Percentiles rank a stretch among this genome's conserved stretches.
These are phyloP conservation scores for Suillus occidentalis DNA, from an alignment of 768 basidiomycete genomes.

Conservation along the genomic window DNA sequence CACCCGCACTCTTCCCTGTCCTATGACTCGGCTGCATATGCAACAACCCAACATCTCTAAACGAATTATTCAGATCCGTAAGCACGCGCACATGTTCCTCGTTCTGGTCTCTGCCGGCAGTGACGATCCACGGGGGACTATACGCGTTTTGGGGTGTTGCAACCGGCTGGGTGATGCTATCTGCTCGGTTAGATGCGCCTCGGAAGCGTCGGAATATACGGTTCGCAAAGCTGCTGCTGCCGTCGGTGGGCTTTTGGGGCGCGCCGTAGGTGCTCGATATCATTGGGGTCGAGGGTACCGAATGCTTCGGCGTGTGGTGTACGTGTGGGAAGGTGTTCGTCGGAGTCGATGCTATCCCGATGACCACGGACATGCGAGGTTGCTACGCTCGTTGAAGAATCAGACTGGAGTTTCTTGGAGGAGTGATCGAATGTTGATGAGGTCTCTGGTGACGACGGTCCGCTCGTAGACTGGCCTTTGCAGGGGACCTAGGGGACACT, in stretches of 20 bases:
- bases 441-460: constrained; percentile 24
- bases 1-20: constrained; percentile 17
- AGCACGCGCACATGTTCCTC: constrained; percentile 71
- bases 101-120: constrained; percentile 61
- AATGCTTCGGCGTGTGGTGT: constrained; percentile 67
- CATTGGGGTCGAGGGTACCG: constrained; percentile 54
- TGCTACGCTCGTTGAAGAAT: constrained; percentile 1
- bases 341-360: constrained; percentile 29
- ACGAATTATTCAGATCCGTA: constrained; percentile 69
- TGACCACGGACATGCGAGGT: constrained; percentile 17
- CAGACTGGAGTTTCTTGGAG: constrained; percentile 11
- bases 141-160: constrained; percentile 34
- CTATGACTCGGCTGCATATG: constrained; percentile 50
- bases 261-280: constrained; percentile 46
- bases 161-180: constrained; percentile 24
- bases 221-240: constrained; percentile 17
- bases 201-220: constrained; percentile 27
- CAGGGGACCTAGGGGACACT: constrained; percentile 17
- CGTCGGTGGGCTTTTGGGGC: constrained; percentile 27
- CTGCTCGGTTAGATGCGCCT: constrained; percentile 14
- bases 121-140: constrained; percentile 62
- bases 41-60: constrained; percentile 77
- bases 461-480: constrained; percentile 13
- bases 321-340: constrained; percentile 36
- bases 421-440: constrained; percentile 10